Evolutionary conservation across 2,329 filamentous ascomycete genomes (phyloP).

Genomic region (Penicillium palitans): DNA sequence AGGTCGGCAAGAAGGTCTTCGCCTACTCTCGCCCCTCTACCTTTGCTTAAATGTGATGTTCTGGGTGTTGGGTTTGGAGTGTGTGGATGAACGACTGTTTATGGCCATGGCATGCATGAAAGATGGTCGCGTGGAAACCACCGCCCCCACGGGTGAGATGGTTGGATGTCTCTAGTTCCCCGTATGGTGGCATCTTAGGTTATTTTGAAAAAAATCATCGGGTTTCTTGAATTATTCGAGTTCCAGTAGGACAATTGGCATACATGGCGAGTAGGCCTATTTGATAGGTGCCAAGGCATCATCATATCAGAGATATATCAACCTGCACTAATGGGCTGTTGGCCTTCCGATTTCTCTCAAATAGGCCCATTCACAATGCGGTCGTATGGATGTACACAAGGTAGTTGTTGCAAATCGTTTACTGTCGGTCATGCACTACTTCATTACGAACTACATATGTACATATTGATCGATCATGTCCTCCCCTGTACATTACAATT

Average conservation of each 20-base stretch:
- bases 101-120: conserved; percentile 46
- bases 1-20: conserved; percentile 89
- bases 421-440: neutral
- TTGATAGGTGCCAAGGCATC: neutral
- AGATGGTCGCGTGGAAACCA: conserved; percentile 39
- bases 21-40: conserved; percentile 89
- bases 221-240: conserved; percentile 30
- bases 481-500: neutral
- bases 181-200: conserved; percentile 43
- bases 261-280: neutral
- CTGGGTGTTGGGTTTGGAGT: conserved; percentile 38
- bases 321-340: neutral
- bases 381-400: neutral
- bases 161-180: conserved; percentile 43
- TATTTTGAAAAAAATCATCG: conserved; percentile 42
- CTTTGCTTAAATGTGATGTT: conserved; percentile 76
- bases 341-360: neutral
- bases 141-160: conserved; percentile 39
- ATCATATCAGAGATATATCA: neutral
- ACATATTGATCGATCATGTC: too few relatives aligned
- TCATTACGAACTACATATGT: neutral
- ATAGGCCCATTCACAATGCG: neutral
- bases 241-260: conserved; percentile 7
- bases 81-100: conserved; percentile 46
- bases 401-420: neutral